Evolutionary conservation across 2,329 filamentous ascomycete genomes (phyloP).

Genomic region (Xylaria sp.): DNA sequence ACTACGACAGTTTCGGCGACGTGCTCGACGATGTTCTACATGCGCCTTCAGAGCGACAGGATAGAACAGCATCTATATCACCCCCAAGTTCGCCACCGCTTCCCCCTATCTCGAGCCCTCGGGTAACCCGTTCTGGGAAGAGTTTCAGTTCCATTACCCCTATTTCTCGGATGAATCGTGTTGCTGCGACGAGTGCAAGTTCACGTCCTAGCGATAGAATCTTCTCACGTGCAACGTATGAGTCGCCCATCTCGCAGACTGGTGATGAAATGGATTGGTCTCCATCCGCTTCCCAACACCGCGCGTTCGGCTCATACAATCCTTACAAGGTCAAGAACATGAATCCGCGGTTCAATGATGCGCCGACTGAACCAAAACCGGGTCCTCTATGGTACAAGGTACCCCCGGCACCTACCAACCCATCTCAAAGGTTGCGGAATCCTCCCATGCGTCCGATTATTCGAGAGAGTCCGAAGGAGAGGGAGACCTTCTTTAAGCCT

Average conservation of each 20-base stretch:
- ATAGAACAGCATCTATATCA: slow-evolving; percentile 3
- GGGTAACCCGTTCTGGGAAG: background rate
- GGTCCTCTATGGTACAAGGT: slow-evolving; percentile 65
- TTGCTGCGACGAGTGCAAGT: no score
- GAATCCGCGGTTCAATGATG: slow-evolving; percentile 42
- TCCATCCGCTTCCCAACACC: slow-evolving; percentile 52
- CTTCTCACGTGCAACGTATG: background rate
- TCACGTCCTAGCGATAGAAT: background rate
- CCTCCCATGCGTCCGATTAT: slow-evolving; percentile 53
- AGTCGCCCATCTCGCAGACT: slow-evolving; percentile 32
- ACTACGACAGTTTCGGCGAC: slow-evolving; percentile 24
- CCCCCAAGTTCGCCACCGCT: background rate
- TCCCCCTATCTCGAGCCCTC: background rate
- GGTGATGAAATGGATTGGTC: slow-evolving; percentile 70
- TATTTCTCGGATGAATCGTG: background rate
- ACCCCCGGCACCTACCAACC: slow-evolving; percentile 62
- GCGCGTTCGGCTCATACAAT: slow-evolving; percentile 47
- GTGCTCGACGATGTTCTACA: slow-evolving; percentile 30
- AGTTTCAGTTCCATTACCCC: background rate
- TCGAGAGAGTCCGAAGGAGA: slow-evolving; percentile 40
- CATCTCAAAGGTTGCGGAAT: slow-evolving; percentile 57
- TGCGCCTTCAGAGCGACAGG: slow-evolving; percentile 5
- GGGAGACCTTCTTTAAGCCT: slow-evolving; percentile 45
- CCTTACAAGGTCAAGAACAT: slow-evolving; percentile 36
- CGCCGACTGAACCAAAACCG: slow-evolving; percentile 39